Base-by-base conservation (phyloP, 306 rosid genomes). In the Inga leiocalycina region DNA sequence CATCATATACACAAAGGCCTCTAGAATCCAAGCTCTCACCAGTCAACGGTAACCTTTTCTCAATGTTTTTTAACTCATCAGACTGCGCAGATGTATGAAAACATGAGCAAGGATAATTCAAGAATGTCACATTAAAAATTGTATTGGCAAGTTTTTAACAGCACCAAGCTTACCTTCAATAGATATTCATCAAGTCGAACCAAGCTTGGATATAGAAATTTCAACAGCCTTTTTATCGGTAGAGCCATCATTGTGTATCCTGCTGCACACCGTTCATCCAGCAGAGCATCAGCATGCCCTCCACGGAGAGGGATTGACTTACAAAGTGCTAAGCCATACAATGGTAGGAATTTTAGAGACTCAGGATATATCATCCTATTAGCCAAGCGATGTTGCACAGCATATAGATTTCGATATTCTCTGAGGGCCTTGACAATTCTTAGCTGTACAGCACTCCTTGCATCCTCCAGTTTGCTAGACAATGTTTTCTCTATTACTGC, bases 311-410 rank as follows among this genome's bases (percentile, higher is more conserved):
- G 89, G 34, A 80, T 82, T 77, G 99, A 94, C 87, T 88, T 94
- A 86, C 91, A 88, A 74, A 97, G 89, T 51, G 98, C 95, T 83
- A 92, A 92, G 75, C 94, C 99, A 88, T 97, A 97, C 87, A 94
- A 80, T 32, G 91, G 89, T 80, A 97, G 86, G 80, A 84, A 91
- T 85, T 88, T 97, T 41, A 97, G 84, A 84, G 98, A 94, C 82
- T 97, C 99, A 0, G 99, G 98, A 85, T 89, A 97, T 89, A 97
- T 97, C 91, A 97, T 85, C 87, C 94, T 89, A 91, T 93, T 94
- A 51, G 90, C 91, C 91, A 97, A 80, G 54, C 99, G 95, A 86
- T 94, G 98, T 82, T 97, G 99, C 83, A 91, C 99, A 71, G 99
- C 92, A 83, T 92, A 88, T 71, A 97, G 97, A 86, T 89, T 94